phyloP scores from a whole-genome alignment of 2,329 filamentous ascomycete genomes.

The Aspergillus carbonarius region DNA sequence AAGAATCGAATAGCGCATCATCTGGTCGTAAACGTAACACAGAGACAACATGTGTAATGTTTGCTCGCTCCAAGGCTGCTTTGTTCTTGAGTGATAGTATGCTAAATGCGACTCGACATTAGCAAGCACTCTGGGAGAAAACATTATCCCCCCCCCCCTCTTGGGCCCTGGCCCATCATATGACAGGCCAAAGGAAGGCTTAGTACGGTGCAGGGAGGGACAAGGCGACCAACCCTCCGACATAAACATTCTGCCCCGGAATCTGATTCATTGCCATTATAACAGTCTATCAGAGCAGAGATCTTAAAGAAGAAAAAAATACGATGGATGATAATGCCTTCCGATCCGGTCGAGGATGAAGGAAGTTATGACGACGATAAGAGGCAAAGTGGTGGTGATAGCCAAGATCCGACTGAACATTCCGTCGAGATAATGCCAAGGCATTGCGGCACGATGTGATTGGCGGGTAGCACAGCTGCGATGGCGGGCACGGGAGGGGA shows the following conservation, averaged over 20 bases:
- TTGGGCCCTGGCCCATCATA: background rate
- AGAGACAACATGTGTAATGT: slow-evolving; percentile 89
- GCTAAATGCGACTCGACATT: slow-evolving; percentile 50
- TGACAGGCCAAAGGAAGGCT: background rate
- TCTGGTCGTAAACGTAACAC: slow-evolving; percentile 65
- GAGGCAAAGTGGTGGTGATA: slow-evolving; percentile 1
- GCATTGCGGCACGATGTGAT: slow-evolving; percentile 1
- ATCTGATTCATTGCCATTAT: slow-evolving; percentile 60
- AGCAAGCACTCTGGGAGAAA: background rate
- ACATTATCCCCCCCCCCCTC: background rate
- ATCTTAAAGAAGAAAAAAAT: background rate
- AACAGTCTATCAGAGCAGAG: background rate
- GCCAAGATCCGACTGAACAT: background rate
- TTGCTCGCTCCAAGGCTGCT: slow-evolving; percentile 66
- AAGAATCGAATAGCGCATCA: slow-evolving; percentile 59
- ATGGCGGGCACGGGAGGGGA: background rate
- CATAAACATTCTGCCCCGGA: slow-evolving; percentile 69
- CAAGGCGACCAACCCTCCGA: slow-evolving; percentile 64
- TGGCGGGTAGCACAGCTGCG: slow-evolving; percentile 6
- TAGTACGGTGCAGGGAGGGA: slow-evolving; percentile 5
- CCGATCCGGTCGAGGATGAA: background rate
- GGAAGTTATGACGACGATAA: background rate
- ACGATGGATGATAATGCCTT: background rate
- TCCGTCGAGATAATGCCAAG: slow-evolving; percentile 2
- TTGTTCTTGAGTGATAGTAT: slow-evolving; percentile 76